Percentiles rank a stretch among this genome's conserved stretches.
phyloP scores from a whole-genome alignment of 345 rosid species.

The Anacardium occidentale region DNA sequence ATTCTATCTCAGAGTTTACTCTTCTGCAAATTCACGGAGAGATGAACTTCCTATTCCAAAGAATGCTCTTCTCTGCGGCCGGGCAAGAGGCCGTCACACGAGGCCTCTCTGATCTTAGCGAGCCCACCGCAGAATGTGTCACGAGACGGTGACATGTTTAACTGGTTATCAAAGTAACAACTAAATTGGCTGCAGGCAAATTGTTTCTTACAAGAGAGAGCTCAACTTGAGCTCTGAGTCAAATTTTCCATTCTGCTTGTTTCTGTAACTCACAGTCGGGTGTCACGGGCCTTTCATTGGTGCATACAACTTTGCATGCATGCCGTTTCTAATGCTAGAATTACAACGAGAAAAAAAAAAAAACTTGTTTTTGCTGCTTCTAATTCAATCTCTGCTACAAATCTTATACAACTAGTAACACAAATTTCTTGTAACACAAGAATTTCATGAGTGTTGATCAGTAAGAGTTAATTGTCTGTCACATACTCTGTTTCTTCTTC shows the following conservation, averaged over 20 bases:
- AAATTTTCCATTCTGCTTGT: neutral
- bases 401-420: too few species aligned
- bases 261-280: slow-evolving; percentile 1
- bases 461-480: neutral
- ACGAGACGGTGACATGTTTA: slow-evolving; percentile 51
- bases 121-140: slow-evolving; percentile 28
- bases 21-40: slow-evolving; percentile 63
- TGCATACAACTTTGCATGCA: neutral
- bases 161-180: neutral
- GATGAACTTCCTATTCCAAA: slow-evolving; percentile 80
- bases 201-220: slow-evolving; percentile 23
- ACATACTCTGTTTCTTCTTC: neutral
- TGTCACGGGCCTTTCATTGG: neutral
- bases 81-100: slow-evolving; percentile 73
- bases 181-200: slow-evolving; percentile 2
- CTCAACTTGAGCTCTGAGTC: slow-evolving; percentile 28
- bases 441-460: too few species aligned
- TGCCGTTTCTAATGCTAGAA: neutral
- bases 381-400: too few species aligned
- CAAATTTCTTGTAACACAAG: too few species aligned
- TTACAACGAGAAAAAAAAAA: neutral
- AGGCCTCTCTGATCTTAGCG: slow-evolving; percentile 42
- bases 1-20: slow-evolving; percentile 76
- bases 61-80: slow-evolving; percentile 85
- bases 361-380: too few species aligned